Conservation (phyloP, 2,329 filamentous ascomycete genomes). For the Microsporum audouinii region DNA sequence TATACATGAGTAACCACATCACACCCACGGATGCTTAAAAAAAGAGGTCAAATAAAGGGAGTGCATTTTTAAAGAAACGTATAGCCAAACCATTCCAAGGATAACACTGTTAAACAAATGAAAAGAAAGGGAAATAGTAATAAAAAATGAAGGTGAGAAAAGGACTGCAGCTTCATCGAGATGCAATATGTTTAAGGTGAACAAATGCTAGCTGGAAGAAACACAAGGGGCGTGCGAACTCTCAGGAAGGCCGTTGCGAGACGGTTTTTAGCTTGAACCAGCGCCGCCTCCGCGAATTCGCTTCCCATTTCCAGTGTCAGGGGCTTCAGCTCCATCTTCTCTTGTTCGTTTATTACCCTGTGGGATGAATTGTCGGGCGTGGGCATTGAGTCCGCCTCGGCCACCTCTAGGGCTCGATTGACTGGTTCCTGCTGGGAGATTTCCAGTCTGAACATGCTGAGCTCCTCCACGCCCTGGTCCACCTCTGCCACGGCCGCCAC, state of each 20-base stretch:
- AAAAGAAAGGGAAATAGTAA: not conserved
- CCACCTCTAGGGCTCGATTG: constrained; percentile 23
- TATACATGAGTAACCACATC: constrained; percentile 2
- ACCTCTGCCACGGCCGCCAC: constrained; percentile 35
- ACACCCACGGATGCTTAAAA: not conserved
- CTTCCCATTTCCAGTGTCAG: constrained; percentile 33
- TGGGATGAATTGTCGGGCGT: constrained; percentile 45
- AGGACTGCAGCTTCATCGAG: not conserved
- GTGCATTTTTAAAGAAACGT: not conserved
- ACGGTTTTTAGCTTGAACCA: not conserved
- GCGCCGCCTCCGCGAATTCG: constrained; percentile 34
- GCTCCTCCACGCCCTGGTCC: constrained; percentile 34
- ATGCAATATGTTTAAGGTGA: not conserved
- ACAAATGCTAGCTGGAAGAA: not conserved
- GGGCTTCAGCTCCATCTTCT: constrained; percentile 38
- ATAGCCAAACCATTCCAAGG: constrained; percentile 1
- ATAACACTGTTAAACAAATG: not conserved
- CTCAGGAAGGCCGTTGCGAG: not conserved
- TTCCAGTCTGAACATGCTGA: constrained; percentile 34
- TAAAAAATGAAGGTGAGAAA: not conserved
- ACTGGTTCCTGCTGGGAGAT: constrained; percentile 20
- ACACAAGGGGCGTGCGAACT: not conserved
- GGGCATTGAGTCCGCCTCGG: constrained; percentile 38
- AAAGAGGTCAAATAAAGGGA: not conserved
- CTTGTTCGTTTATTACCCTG: constrained; percentile 46